Conservation (phyloP, 768 basidiomycete species). For the Termitomyces sp. region DNA sequence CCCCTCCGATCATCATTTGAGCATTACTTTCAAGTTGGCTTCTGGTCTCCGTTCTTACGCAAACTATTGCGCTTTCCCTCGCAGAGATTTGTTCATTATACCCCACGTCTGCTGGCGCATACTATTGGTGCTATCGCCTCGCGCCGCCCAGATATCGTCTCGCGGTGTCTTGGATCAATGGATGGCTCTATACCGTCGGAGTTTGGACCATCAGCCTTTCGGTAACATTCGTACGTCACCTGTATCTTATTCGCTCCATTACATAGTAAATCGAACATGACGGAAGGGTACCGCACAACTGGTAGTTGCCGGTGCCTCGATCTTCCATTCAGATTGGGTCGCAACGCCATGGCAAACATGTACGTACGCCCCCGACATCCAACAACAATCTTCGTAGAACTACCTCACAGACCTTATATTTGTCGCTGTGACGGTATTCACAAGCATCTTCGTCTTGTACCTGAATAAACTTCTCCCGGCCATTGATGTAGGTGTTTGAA, state of each 20-base stretch:
- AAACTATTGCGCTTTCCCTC: slow-evolving; percentile 46
- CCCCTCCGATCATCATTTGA: neutral
- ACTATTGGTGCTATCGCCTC: slow-evolving; percentile 64
- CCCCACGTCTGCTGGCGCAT: slow-evolving; percentile 57
- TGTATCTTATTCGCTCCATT: neutral
- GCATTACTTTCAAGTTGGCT: slow-evolving; percentile 35
- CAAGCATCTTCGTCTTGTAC: slow-evolving; percentile 50
- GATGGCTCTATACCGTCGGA: slow-evolving; percentile 65
- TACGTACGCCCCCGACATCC: slow-evolving; percentile 16
- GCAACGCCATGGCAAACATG: slow-evolving; percentile 59
- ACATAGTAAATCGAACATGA: neutral
- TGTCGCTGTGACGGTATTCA: slow-evolving; percentile 42
- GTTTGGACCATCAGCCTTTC: slow-evolving; percentile 67
- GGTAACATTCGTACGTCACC: slow-evolving; percentile 48
- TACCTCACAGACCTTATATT: slow-evolving; percentile 49
- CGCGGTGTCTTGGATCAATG: slow-evolving; percentile 58
- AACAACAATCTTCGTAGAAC: neutral
- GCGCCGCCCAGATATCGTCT: slow-evolving; percentile 46
- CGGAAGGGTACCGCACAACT: slow-evolving; percentile 34
- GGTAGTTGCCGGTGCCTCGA: slow-evolving; percentile 50
- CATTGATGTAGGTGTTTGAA: slow-evolving; percentile 35
- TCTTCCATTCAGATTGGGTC: slow-evolving; percentile 55
- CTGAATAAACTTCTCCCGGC: slow-evolving; percentile 44
- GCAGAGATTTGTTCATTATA: slow-evolving; percentile 58
- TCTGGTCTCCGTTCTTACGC: slow-evolving; percentile 41